Percentiles rank a stretch among this genome's conserved stretches.
phyloP scores from a whole-genome alignment of 768 basidiomycete genomes.

The Xerocomellus amylosporus region DNA sequence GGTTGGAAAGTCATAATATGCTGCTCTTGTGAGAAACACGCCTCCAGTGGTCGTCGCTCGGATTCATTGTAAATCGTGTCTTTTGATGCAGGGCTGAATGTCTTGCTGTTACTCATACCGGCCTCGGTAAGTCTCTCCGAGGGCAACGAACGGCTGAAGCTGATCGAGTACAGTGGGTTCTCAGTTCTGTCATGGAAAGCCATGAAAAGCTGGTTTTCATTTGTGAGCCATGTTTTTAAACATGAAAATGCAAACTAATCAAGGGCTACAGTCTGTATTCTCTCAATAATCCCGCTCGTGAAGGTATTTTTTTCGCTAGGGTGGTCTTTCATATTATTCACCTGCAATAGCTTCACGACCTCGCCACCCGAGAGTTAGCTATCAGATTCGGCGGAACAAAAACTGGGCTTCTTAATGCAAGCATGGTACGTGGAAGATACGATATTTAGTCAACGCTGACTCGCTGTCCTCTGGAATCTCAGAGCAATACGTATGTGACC shows the following conservation, averaged over 20 bases:
- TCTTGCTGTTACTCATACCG: constrained; percentile 64
- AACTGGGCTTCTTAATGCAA: constrained; percentile 79
- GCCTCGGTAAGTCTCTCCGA: constrained; percentile 49
- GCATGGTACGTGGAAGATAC: constrained; percentile 49
- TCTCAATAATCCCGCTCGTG: constrained; percentile 76
- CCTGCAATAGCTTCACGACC: constrained; percentile 61
- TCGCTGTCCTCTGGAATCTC: background rate
- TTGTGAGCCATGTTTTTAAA: constrained; percentile 40
- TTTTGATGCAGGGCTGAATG: constrained; percentile 57
- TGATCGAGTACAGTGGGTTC: constrained; percentile 46
- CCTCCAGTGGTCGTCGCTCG: background rate
- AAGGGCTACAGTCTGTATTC: constrained; percentile 49
- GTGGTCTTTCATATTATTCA: constrained; percentile 5
- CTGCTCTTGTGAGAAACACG: constrained; percentile 50
- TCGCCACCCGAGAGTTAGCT: constrained; percentile 71
- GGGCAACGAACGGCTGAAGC: background rate
- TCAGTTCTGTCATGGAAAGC: constrained; percentile 46
- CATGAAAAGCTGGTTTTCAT: constrained; percentile 58
- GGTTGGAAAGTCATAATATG: constrained; percentile 56
- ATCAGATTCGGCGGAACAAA: constrained; percentile 72
- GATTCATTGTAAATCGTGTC: background rate
- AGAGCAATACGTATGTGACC: constrained; percentile 66
- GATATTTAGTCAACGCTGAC: constrained; percentile 1
- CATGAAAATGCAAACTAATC: background rate
- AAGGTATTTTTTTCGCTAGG: constrained; percentile 42